A percentile compares a stretch with the other conserved stretches of the same genome.
These are phyloP conservation scores for Candida andamanensis DNA, from an alignment of 805 yeast genomes.

Conservation along the genomic window DNA sequence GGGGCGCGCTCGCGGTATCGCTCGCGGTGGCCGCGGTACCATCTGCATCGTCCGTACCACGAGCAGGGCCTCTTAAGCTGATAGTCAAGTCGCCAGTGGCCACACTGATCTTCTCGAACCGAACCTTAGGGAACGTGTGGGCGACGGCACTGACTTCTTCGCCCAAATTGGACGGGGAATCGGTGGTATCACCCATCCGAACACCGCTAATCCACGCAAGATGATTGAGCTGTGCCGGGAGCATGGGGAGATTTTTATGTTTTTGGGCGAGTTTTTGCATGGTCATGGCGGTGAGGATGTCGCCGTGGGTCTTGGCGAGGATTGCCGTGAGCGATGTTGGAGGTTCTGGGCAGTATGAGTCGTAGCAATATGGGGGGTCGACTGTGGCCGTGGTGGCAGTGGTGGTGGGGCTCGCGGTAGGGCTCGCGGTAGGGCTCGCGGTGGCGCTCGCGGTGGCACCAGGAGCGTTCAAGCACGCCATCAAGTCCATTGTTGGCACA, in stretches of 20 bases:
- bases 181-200: slow-evolving; percentile 53
- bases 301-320: slow-evolving; percentile 25
- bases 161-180: slow-evolving; percentile 62
- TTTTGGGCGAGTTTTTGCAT: slow-evolving; percentile 30
- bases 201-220: slow-evolving; percentile 94
- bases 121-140: slow-evolving; percentile 79
- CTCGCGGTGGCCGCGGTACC: too few species aligned
- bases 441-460: neutral
- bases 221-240: slow-evolving; percentile 48
- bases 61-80: slow-evolving; percentile 63
- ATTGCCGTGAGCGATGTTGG: slow-evolving; percentile 29
- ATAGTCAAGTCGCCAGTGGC: slow-evolving; percentile 75
- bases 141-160: slow-evolving; percentile 90
- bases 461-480: slow-evolving; percentile 5
- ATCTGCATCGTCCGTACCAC: slow-evolving; percentile 6
- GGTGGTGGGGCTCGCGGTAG: slow-evolving; percentile 1
- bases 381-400: neutral
- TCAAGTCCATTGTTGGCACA: slow-evolving; percentile 10
- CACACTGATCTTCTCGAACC: slow-evolving; percentile 83
- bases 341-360: slow-evolving; percentile 35
- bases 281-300: slow-evolving; percentile 33
- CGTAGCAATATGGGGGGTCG: slow-evolving; percentile 26
- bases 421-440: neutral
- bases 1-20: neutral
- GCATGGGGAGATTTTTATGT: slow-evolving; percentile 15